Base-by-base conservation (phyloP, 73 alveolate genomes). In the Stentor coeruleus region DNA sequence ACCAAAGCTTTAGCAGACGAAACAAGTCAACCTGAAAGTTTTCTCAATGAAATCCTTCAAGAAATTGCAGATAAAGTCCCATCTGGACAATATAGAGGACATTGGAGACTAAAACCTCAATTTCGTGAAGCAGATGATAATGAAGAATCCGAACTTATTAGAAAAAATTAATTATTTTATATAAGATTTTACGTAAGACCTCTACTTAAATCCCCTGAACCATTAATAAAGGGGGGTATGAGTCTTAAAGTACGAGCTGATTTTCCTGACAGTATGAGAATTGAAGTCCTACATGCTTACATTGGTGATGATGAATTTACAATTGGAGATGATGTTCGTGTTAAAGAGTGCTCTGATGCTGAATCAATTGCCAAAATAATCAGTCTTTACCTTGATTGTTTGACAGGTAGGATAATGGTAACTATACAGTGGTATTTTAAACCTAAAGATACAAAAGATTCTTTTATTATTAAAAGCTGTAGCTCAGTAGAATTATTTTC, bases 91-190 rank as follows among this genome's bases (percentile, higher is more conserved):
- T 20, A 11, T 49, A 6, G 66, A 11, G 66, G 66, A 20, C 20
- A 49, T 49, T 49, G 66, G 66, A 6, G 66, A 49, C 20, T 49
- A 76, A 82, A 84, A 81, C n/a, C n/a, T n/a, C n/a, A n/a, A n/a
- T n/a, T n/a, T n/a, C n/a, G n/a, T n/a, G n/a, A n/a, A n/a, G n/a
- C n/a, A n/a, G n/a, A n/a, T n/a, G n/a, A n/a, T n/a, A n/a, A n/a
- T n/a, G n/a, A n/a, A n/a, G n/a, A n/a, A n/a, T n/a, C n/a, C n/a
- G n/a, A n/a, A n/a, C n/a, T n/a, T n/a, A n/a, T n/a, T n/a, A n/a
- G n/a, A n/a, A n/a, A n/a, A n/a, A n/a, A n/a, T n/a, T n/a, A n/a
- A n/a, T n/a, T n/a, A n/a, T n/a, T n/a, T n/a, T n/a, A n/a, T n/a
- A n/a, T n/a, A n/a, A n/a, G n/a, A n/a, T n/a, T n/a, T n/a, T n/a